These are phyloP conservation scores for Crithidia brevicula DNA, from an alignment of 208 protist species.

Conservation along the genomic window DNA sequence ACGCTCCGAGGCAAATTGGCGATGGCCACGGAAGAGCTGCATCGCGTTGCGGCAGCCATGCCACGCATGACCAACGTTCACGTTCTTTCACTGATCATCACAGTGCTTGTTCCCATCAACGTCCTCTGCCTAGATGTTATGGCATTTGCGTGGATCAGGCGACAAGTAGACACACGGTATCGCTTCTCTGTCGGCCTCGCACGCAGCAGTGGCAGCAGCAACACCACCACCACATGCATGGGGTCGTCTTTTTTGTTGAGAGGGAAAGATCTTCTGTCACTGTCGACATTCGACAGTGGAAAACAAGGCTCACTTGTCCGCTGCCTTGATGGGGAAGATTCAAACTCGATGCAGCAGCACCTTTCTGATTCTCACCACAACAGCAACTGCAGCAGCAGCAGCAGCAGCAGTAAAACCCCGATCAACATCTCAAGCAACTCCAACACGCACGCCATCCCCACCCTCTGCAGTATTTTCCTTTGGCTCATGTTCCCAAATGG, in stretches of 20 bases:
- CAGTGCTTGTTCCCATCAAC: constrained; percentile 29
- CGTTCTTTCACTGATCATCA: constrained; percentile 32
- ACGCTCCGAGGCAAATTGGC: neutral
- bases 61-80: constrained; percentile 15
- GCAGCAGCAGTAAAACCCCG: neutral
- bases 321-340: no score
- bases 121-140: constrained; percentile 34
- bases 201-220: neutral
- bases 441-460: constrained; percentile 21
- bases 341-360: no score
- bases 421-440: no score
- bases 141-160: constrained; percentile 18
- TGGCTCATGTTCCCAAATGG: constrained; percentile 40
- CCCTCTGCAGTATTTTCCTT: constrained; percentile 24
- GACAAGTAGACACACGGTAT: constrained; percentile 20
- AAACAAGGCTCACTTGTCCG: no score
- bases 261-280: no score
- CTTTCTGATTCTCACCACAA: neutral
- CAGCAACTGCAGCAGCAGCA: neutral
- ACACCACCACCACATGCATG: neutral
- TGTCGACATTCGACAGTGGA: no score
- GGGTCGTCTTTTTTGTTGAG: no score
- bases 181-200: neutral
- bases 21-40: neutral
- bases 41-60: constrained; percentile 3